These are phyloP conservation scores for Clarkia xantiana DNA, from an alignment of 345 rosid genomes.

Conservation along the genomic window DNA sequence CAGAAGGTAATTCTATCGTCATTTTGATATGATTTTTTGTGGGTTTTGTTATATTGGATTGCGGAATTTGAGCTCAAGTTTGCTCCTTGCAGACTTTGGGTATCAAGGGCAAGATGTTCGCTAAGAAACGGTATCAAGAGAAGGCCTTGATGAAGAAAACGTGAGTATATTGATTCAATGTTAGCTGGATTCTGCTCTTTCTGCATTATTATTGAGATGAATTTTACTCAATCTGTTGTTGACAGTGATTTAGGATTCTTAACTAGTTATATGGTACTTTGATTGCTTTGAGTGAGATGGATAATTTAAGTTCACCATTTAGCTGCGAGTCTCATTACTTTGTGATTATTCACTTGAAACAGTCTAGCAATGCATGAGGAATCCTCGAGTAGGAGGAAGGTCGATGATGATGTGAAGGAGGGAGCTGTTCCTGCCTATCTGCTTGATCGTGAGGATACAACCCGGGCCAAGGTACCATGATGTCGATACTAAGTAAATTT, in stretches of 20 bases:
- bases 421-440: conserved; percentile 96
- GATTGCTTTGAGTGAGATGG: too few species aligned
- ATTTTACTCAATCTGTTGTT: too few species aligned
- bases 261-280: too few species aligned
- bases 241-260: too few species aligned
- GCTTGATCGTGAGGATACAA: conserved; percentile 77
- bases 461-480: conserved; percentile 54
- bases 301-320: too few species aligned
- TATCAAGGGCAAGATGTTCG: conserved; percentile 68
- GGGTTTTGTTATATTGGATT: not conserved
- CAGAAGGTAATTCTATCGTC: conserved; percentile 22
- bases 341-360: not conserved
- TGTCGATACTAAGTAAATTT: not conserved
- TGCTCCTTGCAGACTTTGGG: conserved; percentile 37
- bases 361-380: conserved; percentile 90
- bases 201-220: too few species aligned
- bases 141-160: conserved; percentile 30
- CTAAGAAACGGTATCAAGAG: conserved; percentile 58
- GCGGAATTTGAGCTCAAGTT: not conserved
- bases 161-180: conserved; percentile 1
- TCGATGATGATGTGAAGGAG: conserved; percentile 70
- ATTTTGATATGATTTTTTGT: not conserved
- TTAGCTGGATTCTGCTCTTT: not conserved
- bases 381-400: conserved; percentile 65
- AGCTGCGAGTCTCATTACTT: too few species aligned